Evolutionary conservation across 2,329 filamentous ascomycete species (phyloP).

Genomic region (Tolypocladium ophioglossoides): DNA sequence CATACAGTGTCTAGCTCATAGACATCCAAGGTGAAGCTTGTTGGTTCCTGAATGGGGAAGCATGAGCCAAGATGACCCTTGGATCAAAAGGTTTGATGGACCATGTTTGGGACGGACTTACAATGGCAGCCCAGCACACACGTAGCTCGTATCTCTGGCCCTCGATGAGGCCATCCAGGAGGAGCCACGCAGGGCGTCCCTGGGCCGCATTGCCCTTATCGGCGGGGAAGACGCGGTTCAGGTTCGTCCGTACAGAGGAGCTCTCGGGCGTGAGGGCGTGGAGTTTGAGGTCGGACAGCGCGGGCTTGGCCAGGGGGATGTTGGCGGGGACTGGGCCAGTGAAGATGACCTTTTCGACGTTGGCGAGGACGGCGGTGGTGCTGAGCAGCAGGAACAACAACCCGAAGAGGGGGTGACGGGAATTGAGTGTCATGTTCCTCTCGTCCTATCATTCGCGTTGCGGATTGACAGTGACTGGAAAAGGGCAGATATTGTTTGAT

Average conservation of each 20-base stretch:
- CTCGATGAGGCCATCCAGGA: conserved; percentile 59
- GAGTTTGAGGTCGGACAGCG: conserved; percentile 48
- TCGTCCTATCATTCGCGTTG: background rate
- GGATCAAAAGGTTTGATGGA: background rate
- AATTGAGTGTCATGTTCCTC: background rate
- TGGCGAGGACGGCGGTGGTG: conserved; percentile 37
- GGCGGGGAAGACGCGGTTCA: conserved; percentile 60
- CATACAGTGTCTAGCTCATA: conserved; percentile 53
- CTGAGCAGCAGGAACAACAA: conserved; percentile 8
- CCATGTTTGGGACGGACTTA: conserved; percentile 34
- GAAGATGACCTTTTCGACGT: conserved; percentile 90
- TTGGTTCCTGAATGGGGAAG: conserved; percentile 60
- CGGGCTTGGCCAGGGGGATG: conserved; percentile 32
- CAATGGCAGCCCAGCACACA: conserved; percentile 87
- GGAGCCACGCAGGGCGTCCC: conserved; percentile 65
- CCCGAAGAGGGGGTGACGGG: background rate
- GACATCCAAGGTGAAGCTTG: conserved; percentile 60
- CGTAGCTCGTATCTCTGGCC: conserved; percentile 81
- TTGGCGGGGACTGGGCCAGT: conserved; percentile 51
- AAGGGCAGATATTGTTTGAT: background rate
- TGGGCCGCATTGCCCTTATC: conserved; percentile 27
- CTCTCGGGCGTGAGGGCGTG: conserved; percentile 49
- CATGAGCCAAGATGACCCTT: background rate
- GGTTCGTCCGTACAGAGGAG: conserved; percentile 46
- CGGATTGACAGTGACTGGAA: background rate